These are phyloP conservation scores for Euphorbia pulcherrima DNA, from an alignment of 345 rosid species.

Conservation along the genomic window DNA sequence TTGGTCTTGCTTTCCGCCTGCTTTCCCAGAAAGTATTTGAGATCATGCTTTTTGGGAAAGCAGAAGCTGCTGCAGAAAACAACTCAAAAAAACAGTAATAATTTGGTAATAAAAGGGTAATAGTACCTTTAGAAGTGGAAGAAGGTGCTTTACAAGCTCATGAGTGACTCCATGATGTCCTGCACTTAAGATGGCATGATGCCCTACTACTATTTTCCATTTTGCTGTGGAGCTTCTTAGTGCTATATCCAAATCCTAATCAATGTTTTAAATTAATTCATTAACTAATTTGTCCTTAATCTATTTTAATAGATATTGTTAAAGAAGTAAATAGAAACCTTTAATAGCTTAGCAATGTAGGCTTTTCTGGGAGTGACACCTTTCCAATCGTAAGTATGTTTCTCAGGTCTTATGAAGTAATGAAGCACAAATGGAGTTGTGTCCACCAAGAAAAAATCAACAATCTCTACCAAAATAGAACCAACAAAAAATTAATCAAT, in stretches of 20 bases:
- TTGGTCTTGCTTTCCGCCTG: too few relatives aligned
- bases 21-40: too few relatives aligned
- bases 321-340: constrained; percentile 23
- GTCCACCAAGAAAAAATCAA: constrained; percentile 64
- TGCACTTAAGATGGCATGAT: constrained; percentile 64
- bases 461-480: constrained; percentile 35
- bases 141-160: constrained; percentile 48
- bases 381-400: constrained; percentile 61
- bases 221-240: constrained; percentile 44
- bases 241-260: constrained; percentile 43
- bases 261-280: background rate
- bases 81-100: too few relatives aligned
- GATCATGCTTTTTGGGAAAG: too few relatives aligned
- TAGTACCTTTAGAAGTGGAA: constrained; percentile 50
- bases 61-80: too few relatives aligned
- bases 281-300: background rate
- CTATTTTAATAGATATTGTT: too few relatives aligned
- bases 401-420: constrained; percentile 45
- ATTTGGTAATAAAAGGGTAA: background rate
- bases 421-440: constrained; percentile 67
- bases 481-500: background rate
- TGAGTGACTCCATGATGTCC: constrained; percentile 64
- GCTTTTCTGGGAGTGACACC: constrained; percentile 47
- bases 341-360: constrained; percentile 35
- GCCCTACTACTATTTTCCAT: constrained; percentile 80